These are phyloP conservation scores for Elongisporangium prolatum DNA, from an alignment of 352 stramenopile species.

Conservation along the genomic window DNA sequence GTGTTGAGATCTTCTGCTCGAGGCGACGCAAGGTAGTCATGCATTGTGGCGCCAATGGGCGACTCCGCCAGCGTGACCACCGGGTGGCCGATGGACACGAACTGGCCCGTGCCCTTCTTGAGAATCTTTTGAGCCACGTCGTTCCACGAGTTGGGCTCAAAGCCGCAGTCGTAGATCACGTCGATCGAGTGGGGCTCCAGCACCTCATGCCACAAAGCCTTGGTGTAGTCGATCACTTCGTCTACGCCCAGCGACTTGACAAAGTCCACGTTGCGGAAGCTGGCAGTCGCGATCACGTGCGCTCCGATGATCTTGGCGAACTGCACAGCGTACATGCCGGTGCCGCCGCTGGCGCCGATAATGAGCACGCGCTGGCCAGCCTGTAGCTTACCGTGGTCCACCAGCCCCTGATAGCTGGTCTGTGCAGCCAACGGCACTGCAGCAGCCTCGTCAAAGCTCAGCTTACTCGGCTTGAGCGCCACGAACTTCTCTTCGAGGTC, in stretches of 20 bases:
- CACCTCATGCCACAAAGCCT: conserved; percentile 22
- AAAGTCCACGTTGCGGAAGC: conserved; percentile 16
- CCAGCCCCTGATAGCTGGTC: conserved; percentile 34
- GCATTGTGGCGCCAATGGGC: conserved; percentile 29
- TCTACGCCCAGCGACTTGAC: conserved; percentile 21
- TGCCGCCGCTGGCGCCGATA: conserved; percentile 29
- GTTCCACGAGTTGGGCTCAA: conserved; percentile 18
- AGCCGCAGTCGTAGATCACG: conserved; percentile 27
- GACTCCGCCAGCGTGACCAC: conserved; percentile 11
- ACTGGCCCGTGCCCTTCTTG: conserved; percentile 9
- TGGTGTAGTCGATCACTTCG: conserved; percentile 26
- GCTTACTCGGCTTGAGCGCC: conserved; percentile 31
- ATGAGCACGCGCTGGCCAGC: conserved; percentile 40
- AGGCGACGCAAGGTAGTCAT: background rate
- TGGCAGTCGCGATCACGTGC: conserved; percentile 21
- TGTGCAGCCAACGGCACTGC: conserved; percentile 23
- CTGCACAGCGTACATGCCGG: conserved; percentile 38
- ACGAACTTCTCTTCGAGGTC: conserved; percentile 26
- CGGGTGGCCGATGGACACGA: conserved; percentile 10
- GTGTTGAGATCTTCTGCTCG: conserved; percentile 21
- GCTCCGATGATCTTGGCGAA: conserved; percentile 24
- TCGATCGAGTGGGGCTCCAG: conserved; percentile 22
- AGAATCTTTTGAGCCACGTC: conserved; percentile 18
- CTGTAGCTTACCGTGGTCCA: conserved; percentile 28
- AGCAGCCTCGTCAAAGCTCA: conserved; percentile 36